A percentile compares a stretch with the other conserved stretches of the same genome.
Evolutionary conservation across 2,329 filamentous ascomycete species (phyloP).

Genomic region (Aspergillus uvarum): DNA sequence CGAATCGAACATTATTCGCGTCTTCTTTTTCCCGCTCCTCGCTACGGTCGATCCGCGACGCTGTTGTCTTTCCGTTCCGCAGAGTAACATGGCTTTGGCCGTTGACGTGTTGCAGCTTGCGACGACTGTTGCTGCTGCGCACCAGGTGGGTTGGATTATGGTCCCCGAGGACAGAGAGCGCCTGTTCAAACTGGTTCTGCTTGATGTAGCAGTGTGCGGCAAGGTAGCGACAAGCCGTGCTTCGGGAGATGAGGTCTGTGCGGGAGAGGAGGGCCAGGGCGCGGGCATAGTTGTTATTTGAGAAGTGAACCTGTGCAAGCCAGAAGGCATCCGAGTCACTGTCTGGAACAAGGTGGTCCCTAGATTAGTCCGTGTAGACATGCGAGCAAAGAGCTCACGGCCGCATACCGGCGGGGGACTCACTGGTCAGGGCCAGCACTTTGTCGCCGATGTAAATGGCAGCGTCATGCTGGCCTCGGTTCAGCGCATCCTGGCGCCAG

Average conservation of each 20-base stretch:
- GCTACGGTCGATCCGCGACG: slow-evolving; percentile 55
- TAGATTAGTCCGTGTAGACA: slow-evolving; percentile 2
- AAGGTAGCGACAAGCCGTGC: slow-evolving; percentile 85
- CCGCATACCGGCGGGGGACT: slow-evolving; percentile 30
- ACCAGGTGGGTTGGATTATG: slow-evolving; percentile 91
- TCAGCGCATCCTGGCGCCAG: slow-evolving; percentile 93
- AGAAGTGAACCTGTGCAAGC: slow-evolving; percentile 97
- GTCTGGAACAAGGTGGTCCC: slow-evolving; percentile 53
- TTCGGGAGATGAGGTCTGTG: slow-evolving; percentile 73
- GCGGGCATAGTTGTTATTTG: slow-evolving; percentile 89
- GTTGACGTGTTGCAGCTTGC: slow-evolving; percentile 70
- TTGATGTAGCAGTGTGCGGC: slow-evolving; percentile 93
- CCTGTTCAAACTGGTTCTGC: slow-evolving; percentile 85
- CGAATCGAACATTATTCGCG: slow-evolving; percentile 74
- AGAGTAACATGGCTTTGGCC: slow-evolving; percentile 53
- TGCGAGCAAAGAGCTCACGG: neutral
- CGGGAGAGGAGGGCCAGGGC: slow-evolving; percentile 82
- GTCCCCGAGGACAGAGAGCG: slow-evolving; percentile 80
- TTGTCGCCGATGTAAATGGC: slow-evolving; percentile 98
- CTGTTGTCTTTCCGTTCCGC: slow-evolving; percentile 47
- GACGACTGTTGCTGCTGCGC: slow-evolving; percentile 63
- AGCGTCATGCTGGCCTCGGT: slow-evolving; percentile 93
- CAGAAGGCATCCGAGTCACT: slow-evolving; percentile 94
- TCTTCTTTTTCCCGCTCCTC: slow-evolving; percentile 68
- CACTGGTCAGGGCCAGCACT: slow-evolving; percentile 88